Base-by-base conservation (phyloP, 345 rosid species). In the thale cress (Arabidopsis thaliana) region DNA sequence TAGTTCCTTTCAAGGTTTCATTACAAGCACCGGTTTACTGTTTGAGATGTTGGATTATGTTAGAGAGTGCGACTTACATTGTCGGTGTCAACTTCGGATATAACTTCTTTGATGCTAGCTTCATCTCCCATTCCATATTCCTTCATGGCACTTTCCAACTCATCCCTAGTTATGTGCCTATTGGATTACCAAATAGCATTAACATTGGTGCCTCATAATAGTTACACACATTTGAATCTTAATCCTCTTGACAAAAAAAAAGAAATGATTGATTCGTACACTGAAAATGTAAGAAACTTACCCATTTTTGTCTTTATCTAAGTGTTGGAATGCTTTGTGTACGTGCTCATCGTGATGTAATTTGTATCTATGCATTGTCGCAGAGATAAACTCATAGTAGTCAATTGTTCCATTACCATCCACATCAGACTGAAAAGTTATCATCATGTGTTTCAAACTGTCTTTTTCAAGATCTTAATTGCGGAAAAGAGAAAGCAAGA, bases 401-500 rank as follows among this genome's bases (percentile, higher is more conserved):
- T 93, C 96, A n/a, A 90, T 93, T 9, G 91, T 75, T 78, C 98
- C 98, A 73, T 88, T 93, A 61, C 94, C 96, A 80, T 93, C 98
- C 63, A 89, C 97, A 76, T 93, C 91, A 58, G 88, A 84, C 93
- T 85, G 84, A 69, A 61, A 72, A 51, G 41, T 45, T 57, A 63
- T 45, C 52, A 53, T 69, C 16, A 53, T 36, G 52, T 12, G 46
- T 50, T 48, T 59, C 36, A 49, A 11, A 6, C 8, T 37, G 5
- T 36, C 4, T 8, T 28, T 41, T 8, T 51, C 1, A 32, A 20
- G 23, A 40, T 51, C 5, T 66, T 0, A 2, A 36, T 16, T 48
- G 46, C 2, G 7, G 7, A 33, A 51, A 48, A 14, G 51, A 42
- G 40, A 46, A 28, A 32, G 20, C 7, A 22, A 70, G 52, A 61